Evolutionary conservation across 371 early-diverging fungal species (phyloP).

Genomic region (Mortierella sp.): DNA sequence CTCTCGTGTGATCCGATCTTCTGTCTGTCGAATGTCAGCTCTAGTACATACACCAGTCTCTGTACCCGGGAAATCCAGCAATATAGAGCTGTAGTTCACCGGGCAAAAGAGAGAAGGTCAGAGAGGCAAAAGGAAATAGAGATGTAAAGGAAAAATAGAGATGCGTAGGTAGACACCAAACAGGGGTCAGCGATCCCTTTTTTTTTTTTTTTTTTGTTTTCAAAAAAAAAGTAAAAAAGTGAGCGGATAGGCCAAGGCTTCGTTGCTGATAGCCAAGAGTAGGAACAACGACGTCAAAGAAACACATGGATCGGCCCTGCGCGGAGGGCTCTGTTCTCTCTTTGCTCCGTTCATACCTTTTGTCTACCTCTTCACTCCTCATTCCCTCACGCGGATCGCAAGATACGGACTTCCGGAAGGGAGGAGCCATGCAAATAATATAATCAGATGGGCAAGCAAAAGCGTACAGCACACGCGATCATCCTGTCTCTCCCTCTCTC

Average conservation of each 20-base stretch:
- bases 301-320: conserved; percentile 4
- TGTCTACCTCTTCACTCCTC: conserved; percentile 18
- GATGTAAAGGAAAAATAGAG: too few relatives aligned
- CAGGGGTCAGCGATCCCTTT: too few relatives aligned
- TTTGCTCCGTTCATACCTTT: conserved; percentile 26
- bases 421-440: conserved; percentile 17
- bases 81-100: too few relatives aligned
- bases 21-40: too few relatives aligned
- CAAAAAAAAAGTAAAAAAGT: not conserved
- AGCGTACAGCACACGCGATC: conserved; percentile 2
- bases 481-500: conserved; percentile 16
- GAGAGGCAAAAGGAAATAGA: not conserved
- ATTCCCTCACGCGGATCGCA: conserved; percentile 20
- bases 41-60: not conserved
- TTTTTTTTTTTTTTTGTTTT: too few relatives aligned
- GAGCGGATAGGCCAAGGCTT: not conserved
- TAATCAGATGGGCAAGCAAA: conserved; percentile 4
- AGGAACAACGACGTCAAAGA: too few relatives aligned
- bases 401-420: conserved; percentile 50
- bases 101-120: not conserved
- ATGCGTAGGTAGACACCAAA: too few relatives aligned
- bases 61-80: too few relatives aligned
- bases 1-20: too few relatives aligned
- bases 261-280: conserved; percentile 1
- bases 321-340: conserved; percentile 38